Evolutionary conservation across 768 basidiomycete genomes (phyloP).

Genomic region (Russula virescens): DNA sequence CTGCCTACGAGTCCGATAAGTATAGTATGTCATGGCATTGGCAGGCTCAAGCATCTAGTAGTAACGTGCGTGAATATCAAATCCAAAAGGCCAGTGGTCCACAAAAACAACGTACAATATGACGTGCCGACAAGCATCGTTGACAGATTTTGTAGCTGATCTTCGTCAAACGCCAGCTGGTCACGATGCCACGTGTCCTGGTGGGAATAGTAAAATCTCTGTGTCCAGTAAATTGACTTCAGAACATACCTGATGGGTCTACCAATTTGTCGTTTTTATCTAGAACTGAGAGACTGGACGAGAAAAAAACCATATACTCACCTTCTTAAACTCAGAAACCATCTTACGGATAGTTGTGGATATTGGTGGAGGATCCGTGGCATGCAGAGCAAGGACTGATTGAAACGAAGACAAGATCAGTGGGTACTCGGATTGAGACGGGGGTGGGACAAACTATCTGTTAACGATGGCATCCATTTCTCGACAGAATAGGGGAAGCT

Average conservation of each 20-base stretch:
- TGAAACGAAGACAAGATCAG: slow-evolving; percentile 8
- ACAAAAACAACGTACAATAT: slow-evolving; percentile 53
- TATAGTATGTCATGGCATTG: neutral
- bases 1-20: neutral
- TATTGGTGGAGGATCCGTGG: slow-evolving; percentile 83
- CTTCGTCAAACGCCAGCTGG: slow-evolving; percentile 80
- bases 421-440: neutral
- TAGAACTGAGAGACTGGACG: neutral
- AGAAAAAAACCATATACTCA: slow-evolving; percentile 30
- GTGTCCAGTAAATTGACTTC: neutral
- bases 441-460: slow-evolving; percentile 49
- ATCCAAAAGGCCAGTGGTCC: slow-evolving; percentile 21
- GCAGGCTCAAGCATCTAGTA: slow-evolving; percentile 27
- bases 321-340: slow-evolving; percentile 83
- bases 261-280: neutral
- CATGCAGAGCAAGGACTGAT: slow-evolving; percentile 67
- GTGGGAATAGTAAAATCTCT: slow-evolving; percentile 4
- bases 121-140: slow-evolving; percentile 88
- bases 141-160: slow-evolving; percentile 80
- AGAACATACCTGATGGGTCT: slow-evolving; percentile 35
- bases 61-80: slow-evolving; percentile 11
- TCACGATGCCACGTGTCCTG: slow-evolving; percentile 93
- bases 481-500: slow-evolving; percentile 55
- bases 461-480: slow-evolving; percentile 54
- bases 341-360: slow-evolving; percentile 84